Conservation (phyloP, 2,329 filamentous ascomycete species). For the Gaeumannomyces sp. region DNA sequence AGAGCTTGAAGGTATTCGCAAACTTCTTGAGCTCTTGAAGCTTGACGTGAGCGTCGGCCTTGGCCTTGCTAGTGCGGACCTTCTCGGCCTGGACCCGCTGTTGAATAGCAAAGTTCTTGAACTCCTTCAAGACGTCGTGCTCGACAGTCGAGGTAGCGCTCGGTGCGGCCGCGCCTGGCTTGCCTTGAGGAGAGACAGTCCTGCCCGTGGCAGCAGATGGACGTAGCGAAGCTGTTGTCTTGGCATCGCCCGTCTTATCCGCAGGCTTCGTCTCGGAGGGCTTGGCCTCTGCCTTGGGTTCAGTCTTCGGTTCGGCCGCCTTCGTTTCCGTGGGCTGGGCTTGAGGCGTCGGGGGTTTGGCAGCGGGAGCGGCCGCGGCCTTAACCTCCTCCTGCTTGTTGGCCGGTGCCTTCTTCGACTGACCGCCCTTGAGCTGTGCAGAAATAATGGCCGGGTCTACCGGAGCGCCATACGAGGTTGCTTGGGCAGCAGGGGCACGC, state of each 20-base stretch:
- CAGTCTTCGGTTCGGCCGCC: constrained; percentile 26
- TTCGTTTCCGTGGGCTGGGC: constrained; percentile 23
- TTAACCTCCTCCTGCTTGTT: constrained; percentile 32
- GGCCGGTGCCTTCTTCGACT: constrained; percentile 34
- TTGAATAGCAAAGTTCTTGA: constrained; percentile 57
- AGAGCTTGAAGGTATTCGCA: constrained; percentile 86
- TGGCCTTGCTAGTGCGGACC: constrained; percentile 50
- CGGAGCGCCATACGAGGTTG: constrained; percentile 69
- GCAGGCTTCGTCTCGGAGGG: constrained; percentile 22
- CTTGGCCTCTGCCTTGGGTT: constrained; percentile 25
- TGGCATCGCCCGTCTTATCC: constrained; percentile 17
- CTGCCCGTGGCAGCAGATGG: constrained; percentile 34
- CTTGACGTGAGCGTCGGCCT: constrained; percentile 82
- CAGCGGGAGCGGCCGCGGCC: constrained; percentile 13
- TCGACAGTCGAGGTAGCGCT: constrained; percentile 57
- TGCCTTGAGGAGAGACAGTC: constrained; percentile 34
- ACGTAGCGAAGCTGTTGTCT: constrained; percentile 14
- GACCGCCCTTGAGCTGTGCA: constrained; percentile 57
- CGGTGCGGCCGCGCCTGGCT: constrained; percentile 33
- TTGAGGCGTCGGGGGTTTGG: constrained; percentile 17
- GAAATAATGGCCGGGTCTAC: constrained; percentile 89
- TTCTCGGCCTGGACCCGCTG: constrained; percentile 52
- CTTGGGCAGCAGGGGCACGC: constrained; percentile 67
- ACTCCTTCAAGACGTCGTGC: constrained; percentile 54
- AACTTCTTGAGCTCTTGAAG: constrained; percentile 94